Conservation (phyloP, 805 yeast species). For the Barnettozyma sucrosica region DNA sequence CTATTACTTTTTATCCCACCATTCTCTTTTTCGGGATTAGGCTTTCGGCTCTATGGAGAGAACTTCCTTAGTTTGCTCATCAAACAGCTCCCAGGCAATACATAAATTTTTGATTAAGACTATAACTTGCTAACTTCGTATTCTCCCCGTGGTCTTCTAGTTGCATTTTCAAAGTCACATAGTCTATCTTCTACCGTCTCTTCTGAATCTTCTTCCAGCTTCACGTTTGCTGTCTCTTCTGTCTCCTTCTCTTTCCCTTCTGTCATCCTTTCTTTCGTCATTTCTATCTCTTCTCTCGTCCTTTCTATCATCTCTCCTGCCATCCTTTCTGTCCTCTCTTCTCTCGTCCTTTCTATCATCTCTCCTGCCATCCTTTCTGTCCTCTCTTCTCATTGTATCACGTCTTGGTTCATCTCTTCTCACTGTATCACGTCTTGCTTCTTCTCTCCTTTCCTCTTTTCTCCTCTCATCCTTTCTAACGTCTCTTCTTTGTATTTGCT, state of each 20-base stretch:
- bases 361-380: background rate
- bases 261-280: background rate
- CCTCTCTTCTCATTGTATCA: too few relatives aligned
- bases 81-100: too few relatives aligned
- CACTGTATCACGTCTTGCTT: background rate
- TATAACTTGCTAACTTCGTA: too few relatives aligned
- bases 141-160: too few relatives aligned
- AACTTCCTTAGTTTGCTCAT: too few relatives aligned
- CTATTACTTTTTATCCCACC: background rate
- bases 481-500: background rate
- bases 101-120: too few relatives aligned
- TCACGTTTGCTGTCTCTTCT: background rate
- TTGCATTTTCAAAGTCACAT: too few relatives aligned
- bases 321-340: constrained; percentile 1
- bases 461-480: constrained; percentile 1
- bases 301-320: background rate
- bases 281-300: background rate
- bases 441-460: background rate
- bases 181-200: background rate
- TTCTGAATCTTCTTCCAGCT: background rate
- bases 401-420: constrained; percentile 1
- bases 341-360: background rate
- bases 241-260: background rate
- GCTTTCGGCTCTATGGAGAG: background rate
- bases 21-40: background rate